Base-by-base conservation (phyloP, 2,329 filamentous ascomycete genomes). In the Exophiala oligosperma region DNA sequence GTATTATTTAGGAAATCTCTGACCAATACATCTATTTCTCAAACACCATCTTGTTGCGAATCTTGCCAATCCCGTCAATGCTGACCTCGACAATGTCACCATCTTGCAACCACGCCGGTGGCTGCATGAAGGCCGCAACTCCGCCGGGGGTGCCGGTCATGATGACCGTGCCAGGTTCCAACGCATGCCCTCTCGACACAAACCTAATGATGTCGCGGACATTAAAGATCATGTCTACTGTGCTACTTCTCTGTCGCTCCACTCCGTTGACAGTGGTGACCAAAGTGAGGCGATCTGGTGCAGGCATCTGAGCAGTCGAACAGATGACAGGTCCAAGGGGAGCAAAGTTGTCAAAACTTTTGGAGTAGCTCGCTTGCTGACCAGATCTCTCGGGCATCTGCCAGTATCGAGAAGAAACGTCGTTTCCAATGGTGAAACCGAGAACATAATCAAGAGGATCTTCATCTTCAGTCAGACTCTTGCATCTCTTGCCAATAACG, bases 91-190 rank as follows among this genome's bases (percentile, higher is more conserved):
- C 32, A 9, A 35, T 11, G 11, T 35, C 32, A 8, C 32, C 32
- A 11, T 35, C 32, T 11, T 35, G 6, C 4, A 77, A 55, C 12
- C 68, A 68, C 11, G 74, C 63, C 44, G 74, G 74, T 0, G 74
- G 73, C 26, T 70, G 68, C 26, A 72, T 69, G 65, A 74, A 72
- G 0, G 70, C 70, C 4, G 76, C 76, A 21, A 78, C 74, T 35
- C 76, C 75, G 0, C 72, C 68, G 0, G 70, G 70, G 1, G 76
- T 76, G 6, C 74, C 73, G 1, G 72, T 74, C 69, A 74, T 71
- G 44, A 75, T 71, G 4, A 73, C 56, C 2, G 71, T 74, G 9
- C 71, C 72, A 38, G 63, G 32, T 65, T 50, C 69, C 65, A 2
- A 75, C 17, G 44, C 11, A 11, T 35, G 32, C 7, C 32, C 32